These are phyloP conservation scores for Brassica hybrid DNA, from an alignment of 441 rosid species.

Conservation along the genomic window DNA sequence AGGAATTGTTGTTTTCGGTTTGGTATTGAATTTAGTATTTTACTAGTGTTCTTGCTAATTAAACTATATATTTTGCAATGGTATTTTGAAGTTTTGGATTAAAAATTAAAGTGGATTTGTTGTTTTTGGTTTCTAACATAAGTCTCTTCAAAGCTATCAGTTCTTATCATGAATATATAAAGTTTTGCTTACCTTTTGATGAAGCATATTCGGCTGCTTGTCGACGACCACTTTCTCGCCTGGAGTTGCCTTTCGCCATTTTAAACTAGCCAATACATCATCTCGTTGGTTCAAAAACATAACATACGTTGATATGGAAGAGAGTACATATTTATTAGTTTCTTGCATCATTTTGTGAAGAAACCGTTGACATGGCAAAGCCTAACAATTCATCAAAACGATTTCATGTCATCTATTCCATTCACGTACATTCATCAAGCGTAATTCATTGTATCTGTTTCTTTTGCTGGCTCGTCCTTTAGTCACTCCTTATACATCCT, in stretches of 20 bases:
- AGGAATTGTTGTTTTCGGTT: background rate
- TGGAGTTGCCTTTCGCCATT: background rate
- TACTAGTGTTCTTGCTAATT: background rate
- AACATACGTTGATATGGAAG: background rate
- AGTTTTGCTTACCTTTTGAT: background rate
- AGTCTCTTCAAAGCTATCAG: background rate
- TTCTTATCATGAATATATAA: background rate
- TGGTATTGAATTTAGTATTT: background rate
- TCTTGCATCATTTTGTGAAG: background rate
- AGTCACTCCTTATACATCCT: background rate
- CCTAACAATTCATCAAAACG: background rate
- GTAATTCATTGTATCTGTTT: too few species aligned
- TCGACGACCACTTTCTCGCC: background rate
- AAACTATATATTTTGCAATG: background rate
- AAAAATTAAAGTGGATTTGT: background rate
- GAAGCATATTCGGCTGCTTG: background rate
- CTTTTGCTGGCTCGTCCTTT: background rate
- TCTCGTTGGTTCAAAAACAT: background rate
- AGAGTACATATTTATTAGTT: background rate
- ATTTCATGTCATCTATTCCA: background rate
- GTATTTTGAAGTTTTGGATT: background rate
- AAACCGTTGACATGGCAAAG: background rate
- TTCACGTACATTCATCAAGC: background rate
- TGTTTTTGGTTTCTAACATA: background rate
- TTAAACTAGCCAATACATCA: background rate